A percentile compares a stretch with the other conserved stretches of the same genome.
These are phyloP conservation scores for Copromyces sp. DNA, from an alignment of 495 filamentous ascomycete species.

Conservation along the genomic window DNA sequence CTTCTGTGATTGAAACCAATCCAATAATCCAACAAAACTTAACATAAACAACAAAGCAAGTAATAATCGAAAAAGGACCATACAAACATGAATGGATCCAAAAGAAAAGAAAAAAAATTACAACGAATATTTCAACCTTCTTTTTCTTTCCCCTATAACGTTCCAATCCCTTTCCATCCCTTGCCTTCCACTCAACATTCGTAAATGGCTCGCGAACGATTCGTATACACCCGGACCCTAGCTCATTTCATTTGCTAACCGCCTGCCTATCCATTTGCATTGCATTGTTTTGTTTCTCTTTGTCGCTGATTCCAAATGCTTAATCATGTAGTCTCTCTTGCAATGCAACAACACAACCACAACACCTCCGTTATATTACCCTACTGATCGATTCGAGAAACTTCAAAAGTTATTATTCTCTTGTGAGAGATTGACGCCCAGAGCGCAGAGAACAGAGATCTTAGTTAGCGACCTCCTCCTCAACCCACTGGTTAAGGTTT, in stretches of 20 bases:
- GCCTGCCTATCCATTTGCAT: neutral
- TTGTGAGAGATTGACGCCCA: neutral
- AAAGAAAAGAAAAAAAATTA: constrained; percentile 14
- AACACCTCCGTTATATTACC: neutral
- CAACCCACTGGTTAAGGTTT: constrained; percentile 44
- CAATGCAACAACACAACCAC: neutral
- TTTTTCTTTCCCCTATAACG: neutral
- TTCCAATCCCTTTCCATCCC: neutral
- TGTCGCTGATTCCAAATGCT: neutral
- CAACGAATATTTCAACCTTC: constrained; percentile 5
- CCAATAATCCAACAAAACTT: neutral
- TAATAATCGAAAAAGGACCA: constrained; percentile 1
- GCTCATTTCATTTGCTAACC: neutral
- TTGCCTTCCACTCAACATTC: neutral
- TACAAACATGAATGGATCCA: neutral
- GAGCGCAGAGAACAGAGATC: neutral
- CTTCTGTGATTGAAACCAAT: neutral
- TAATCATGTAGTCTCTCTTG: neutral
- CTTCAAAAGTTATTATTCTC: neutral
- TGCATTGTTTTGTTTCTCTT: neutral
- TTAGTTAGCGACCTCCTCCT: constrained; percentile 46
- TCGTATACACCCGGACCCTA: neutral
- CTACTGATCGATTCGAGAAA: neutral
- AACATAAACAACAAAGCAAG: constrained; percentile 11
- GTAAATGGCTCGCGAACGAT: neutral